Evolutionary conservation across 306 rosid species (phyloP), one percentile per base, ranked within the genome.

Genomic region (Pterocarpus macrocarpus): DNA sequence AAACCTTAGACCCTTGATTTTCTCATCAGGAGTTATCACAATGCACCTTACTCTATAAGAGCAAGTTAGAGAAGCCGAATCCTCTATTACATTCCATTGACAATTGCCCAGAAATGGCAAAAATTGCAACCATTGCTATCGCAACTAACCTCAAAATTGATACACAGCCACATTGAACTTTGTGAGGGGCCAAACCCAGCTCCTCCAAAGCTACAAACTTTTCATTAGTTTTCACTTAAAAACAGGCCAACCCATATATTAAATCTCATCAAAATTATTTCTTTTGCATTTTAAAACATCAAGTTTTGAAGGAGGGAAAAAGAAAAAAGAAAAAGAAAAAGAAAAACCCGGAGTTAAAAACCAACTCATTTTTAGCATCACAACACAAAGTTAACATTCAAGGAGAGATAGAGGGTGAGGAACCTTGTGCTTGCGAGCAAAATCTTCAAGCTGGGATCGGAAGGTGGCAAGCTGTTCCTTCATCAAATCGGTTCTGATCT

Each of bases 351-450:
- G 28, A 22, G 28, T 22, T 22, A 22, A 22, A 22, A 22, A 22
- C 28, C 28, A 22, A 22, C 28, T 22, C 28, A 0, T 22, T 22
- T 22, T 22, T 22, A 22, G 28, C 28, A 43, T 43, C 47, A 43
- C 7, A 43, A 43, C 13, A 34, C 41, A 34, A 66, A 75, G 65
- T 33, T 47, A 9, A 15, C 49, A 43, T 43, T 8, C 10, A 66
- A 36, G 17, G 4, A 2, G 53, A 38, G 30, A 2, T 39, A 6
- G 3, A 9, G 11, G 14, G 38, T 5, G 44, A 58, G 52, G 75
- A 35, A 90, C 98, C 98, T 95, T 95, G 81, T 95, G 98, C 56
- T 95, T 95, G 35, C 98, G 93, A 70, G 99, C 97, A 53, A 95
- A 95, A 55, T 95, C 99, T 88, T 95, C 99, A 33, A 95, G 90